Base-by-base conservation (phyloP, 2,329 filamentous ascomycete species). In the Penicillium paneum region DNA sequence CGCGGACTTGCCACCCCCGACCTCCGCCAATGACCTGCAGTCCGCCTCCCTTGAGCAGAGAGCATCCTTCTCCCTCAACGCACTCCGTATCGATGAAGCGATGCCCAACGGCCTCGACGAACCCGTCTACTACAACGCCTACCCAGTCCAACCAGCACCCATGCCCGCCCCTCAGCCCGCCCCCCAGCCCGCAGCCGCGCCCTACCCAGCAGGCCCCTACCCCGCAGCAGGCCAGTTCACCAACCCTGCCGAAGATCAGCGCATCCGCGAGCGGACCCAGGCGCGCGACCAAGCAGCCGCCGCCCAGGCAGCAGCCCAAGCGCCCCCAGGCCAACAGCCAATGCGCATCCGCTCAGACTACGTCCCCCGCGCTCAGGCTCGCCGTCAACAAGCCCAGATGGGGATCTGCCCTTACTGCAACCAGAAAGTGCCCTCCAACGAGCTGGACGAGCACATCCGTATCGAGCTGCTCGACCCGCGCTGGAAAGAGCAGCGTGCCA, bases 301-400 rank as follows among this genome's bases (percentile, higher is more conserved):
- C 62, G 87, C 89, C 10, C 87, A 91, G 67, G 85, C 87, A n/a
- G 88, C 91, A 55, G 87, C 89, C 8, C 87, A 87, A 67, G 84
- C 84, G 34, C 82, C 82, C 44, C 79, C 82, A 13, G 65, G 69
- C 47, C 72, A 75, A 57, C 72, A 71, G 31, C 83, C 88, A 0
- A 92, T 96, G 85, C 93, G 92, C 72, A 97, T 97, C 71, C 88
- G 91, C 69, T 89, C 90, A 70, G 93, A 96, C 73, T 96, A 97
- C 70, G 88, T 96, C 17, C 92, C 93, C 0, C 85, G 90, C 47
- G 91, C 91, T 2, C 87, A 90, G 40, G 86, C 87, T 52, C 83
- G 87, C 68, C 81, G 84, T 28, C 85, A 87, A 43, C 87, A 84
- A 68, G 82, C 81, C 71, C 64, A 69, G 34, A 76, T 68, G 35